Evolutionary conservation across 2,329 filamentous ascomycete species (phyloP).

Genomic region (Zasmidium citrigriseum): DNA sequence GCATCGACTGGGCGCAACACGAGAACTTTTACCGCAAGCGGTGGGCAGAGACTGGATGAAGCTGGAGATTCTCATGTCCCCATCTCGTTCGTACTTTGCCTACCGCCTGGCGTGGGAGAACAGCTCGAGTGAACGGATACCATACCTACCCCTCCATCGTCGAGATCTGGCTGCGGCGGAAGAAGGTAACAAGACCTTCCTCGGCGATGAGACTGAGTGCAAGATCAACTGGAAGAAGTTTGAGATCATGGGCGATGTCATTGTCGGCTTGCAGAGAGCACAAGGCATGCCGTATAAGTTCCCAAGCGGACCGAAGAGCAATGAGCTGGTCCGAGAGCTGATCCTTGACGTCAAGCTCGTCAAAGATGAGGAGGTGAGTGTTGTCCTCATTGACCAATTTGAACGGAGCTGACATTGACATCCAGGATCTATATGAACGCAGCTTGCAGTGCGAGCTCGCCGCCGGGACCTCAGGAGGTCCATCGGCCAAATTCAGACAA

Average conservation of each 20-base stretch:
- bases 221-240: conserved; percentile 98
- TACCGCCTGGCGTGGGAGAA: conserved; percentile 99
- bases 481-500: conserved; percentile 41
- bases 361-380: conserved; percentile 81
- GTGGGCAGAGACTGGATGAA: conserved; percentile 83
- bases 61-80: conserved; percentile 87
- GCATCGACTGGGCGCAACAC: conserved; percentile 78
- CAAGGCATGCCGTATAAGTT: conserved; percentile 81
- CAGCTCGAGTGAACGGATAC: conserved; percentile 83
- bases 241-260: conserved; percentile 89
- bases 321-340: conserved; percentile 70
- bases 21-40: conserved; percentile 69
- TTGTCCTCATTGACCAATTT: not conserved
- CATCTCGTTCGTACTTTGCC: conserved; percentile 87
- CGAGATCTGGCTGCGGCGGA: conserved; percentile 89
- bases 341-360: conserved; percentile 80
- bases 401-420: not conserved
- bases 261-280: conserved; percentile 87
- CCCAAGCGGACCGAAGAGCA: conserved; percentile 54
- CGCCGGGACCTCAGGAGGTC: conserved; percentile 33
- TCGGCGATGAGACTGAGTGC: conserved; percentile 55
- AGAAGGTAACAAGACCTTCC: conserved; percentile 86
- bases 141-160: conserved; percentile 86
- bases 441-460: conserved; percentile 55
- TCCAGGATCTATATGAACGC: conserved; percentile 60